Evolutionary conservation across 257 asterid species (phyloP), one percentile per base, ranked within the genome.

Genomic region (Capsicum pubescens): DNA sequence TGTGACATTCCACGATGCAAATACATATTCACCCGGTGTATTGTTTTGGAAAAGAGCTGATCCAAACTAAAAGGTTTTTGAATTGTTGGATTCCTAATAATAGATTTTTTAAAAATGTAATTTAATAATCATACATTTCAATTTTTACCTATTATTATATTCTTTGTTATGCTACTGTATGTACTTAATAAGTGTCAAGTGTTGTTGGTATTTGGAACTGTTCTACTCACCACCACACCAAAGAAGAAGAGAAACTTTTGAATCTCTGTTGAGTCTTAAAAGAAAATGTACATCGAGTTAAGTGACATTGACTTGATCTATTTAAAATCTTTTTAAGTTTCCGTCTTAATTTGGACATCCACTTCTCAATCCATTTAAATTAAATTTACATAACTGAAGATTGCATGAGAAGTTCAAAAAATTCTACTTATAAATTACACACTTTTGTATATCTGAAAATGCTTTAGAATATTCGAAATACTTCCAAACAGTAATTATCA

Each of bases 1-100:
- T 71, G 79, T 71, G 39, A 46, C 9, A 46, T 71, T n/a, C 58
- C 79, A n/a, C 35, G 42, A 46, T 21, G 36, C 58, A 72, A 72
- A 19, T 48, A 19, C 32, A 70, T 70, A 70, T 70, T 44, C 9
- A 17, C 35, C 5, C 1, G 0, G 16, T 44, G 79, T 69, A 69
- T 68, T 39, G 14, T 39, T 68, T 69, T 42, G 35, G 77, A 6
- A 69, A 39, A 4, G 44, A 39, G 8, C 48, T 36, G 14, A 69
- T 39, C 15, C 56, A 70, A 42, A 70, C 78, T 13, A 70, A 2
- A 70, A 39, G 56, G 15, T 15, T 42, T 70, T 42, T 16, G 35
- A 42, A 70, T 7, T 42, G 56, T 70, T 44, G 36, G 4, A 17
- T 68, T 70, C 79, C 56, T 17, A 70, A 70, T 70, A 42, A 42